A percentile compares a stretch with the other conserved stretches of the same genome.
Conservation (phyloP, 768 basidiomycete species). For the Fomitopsis pulvina region DNA sequence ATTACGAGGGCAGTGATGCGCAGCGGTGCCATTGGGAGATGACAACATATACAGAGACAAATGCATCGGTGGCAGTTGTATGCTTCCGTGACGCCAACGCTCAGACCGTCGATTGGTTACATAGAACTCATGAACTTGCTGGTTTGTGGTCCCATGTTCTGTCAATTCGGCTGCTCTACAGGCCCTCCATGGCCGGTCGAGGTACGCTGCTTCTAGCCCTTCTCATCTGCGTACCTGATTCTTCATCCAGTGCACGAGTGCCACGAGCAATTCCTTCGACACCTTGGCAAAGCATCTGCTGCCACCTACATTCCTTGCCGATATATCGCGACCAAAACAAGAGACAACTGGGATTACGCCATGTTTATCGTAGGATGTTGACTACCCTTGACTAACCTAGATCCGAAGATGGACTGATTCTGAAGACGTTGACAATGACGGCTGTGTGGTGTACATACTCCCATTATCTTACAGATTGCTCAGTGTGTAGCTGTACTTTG, state of each 20-base stretch:
- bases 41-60: constrained; percentile 36
- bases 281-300: constrained; percentile 22
- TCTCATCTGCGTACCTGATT: not conserved
- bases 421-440: not conserved
- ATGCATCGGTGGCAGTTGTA: constrained; percentile 36
- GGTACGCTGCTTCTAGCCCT: constrained; percentile 22
- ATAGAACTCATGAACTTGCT: constrained; percentile 11
- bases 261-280: constrained; percentile 24
- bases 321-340: constrained; percentile 35
- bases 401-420: not conserved
- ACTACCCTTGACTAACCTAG: not conserved
- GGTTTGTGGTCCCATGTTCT: constrained; percentile 21
- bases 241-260: constrained; percentile 17
- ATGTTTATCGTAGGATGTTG: constrained; percentile 36
- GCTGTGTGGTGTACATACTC: not conserved
- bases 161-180: constrained; percentile 44
- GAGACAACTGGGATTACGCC: constrained; percentile 49
- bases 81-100: constrained; percentile 12
- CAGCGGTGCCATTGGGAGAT: constrained; percentile 38
- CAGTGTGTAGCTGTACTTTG: not conserved
- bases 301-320: constrained; percentile 48
- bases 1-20: constrained; percentile 11
- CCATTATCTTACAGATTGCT: not conserved
- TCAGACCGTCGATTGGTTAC: constrained; percentile 1
- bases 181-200: constrained; percentile 19